Evolutionary conservation across 441 rosid species (phyloP).

Genomic region (Pelargonium fulgidum): DNA sequence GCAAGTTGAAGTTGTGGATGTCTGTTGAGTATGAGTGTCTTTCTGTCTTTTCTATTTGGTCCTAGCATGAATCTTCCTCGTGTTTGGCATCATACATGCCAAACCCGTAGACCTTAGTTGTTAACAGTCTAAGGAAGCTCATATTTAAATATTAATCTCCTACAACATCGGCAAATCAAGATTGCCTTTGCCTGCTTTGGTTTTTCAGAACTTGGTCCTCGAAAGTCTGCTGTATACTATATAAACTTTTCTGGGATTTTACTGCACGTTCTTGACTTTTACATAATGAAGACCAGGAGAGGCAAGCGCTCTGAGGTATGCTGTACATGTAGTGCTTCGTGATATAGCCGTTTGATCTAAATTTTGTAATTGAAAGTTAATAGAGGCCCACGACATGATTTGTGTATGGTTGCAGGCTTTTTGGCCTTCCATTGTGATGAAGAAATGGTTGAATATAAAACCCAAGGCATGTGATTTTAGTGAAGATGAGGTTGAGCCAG

Average conservation of each 20-base stretch:
- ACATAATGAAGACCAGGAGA: conserved; percentile 40
- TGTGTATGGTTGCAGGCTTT: conserved; percentile 48
- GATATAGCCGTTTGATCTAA: conserved; percentile 9
- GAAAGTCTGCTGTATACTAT: conserved; percentile 13
- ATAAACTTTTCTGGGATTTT: conserved; percentile 6
- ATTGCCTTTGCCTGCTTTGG: conserved; percentile 16
- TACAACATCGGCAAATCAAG: conserved; percentile 19
- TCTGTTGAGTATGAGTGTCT: conserved; percentile 27
- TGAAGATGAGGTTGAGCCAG: conserved; percentile 87
- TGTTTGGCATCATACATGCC: conserved; percentile 33
- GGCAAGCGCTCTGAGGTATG: conserved; percentile 58
- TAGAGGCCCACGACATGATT: conserved; percentile 7
- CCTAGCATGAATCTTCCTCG: conserved; percentile 37
- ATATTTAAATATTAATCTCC: conserved; percentile 27
- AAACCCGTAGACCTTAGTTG: conserved; percentile 16
- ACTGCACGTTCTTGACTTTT: conserved; percentile 13
- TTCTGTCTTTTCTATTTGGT: conserved; percentile 43
- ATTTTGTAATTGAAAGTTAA: conserved; percentile 5
- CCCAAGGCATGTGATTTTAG: conserved; percentile 80
- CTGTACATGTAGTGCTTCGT: conserved; percentile 8
- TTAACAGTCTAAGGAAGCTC: conserved; percentile 15
- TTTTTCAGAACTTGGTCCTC: conserved; percentile 8
- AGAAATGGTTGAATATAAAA: conserved; percentile 91
- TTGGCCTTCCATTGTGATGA: conserved; percentile 96
- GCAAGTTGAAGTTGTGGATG: conserved; percentile 49